phyloP scores from a whole-genome alignment of 352 stramenopile species.

The Paralagenidium karlingii region DNA sequence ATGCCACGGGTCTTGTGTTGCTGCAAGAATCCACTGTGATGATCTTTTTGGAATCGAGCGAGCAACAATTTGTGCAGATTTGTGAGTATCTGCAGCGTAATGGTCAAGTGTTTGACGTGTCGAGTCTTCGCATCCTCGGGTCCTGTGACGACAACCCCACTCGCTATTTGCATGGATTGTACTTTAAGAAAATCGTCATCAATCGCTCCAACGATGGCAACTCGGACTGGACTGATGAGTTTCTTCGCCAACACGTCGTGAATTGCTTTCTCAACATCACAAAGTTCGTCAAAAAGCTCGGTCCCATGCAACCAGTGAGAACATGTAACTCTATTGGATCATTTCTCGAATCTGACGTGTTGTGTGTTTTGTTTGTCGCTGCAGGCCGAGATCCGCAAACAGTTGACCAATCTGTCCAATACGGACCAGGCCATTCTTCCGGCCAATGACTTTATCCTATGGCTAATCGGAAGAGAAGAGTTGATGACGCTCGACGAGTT shows the following conservation, averaged over 20 bases:
- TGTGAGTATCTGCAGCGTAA: constrained; percentile 17
- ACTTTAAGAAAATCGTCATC: constrained; percentile 48
- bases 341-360: background rate
- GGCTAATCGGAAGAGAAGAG: constrained; percentile 36
- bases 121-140: constrained; percentile 36
- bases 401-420: constrained; percentile 37
- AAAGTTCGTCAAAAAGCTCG: constrained; percentile 52
- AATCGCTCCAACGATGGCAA: constrained; percentile 10
- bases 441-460: constrained; percentile 35
- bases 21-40: constrained; percentile 35
- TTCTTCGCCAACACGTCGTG: constrained; percentile 20
- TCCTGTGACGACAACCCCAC: constrained; percentile 37
- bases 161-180: constrained; percentile 42
- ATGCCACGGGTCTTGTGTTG: constrained; percentile 39
- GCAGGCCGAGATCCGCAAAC: constrained; percentile 38
- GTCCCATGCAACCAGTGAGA: constrained; percentile 11
- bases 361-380: background rate
- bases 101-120: constrained; percentile 21
- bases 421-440: constrained; percentile 51
- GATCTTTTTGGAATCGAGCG: constrained; percentile 44
- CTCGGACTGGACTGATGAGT: constrained; percentile 28
- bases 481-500: constrained; percentile 56
- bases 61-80: constrained; percentile 38
- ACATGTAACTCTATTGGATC: background rate
- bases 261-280: constrained; percentile 40